Base-by-base conservation (phyloP, 2,329 filamentous ascomycete species). In the Sodiomyces alkalinus region DNA sequence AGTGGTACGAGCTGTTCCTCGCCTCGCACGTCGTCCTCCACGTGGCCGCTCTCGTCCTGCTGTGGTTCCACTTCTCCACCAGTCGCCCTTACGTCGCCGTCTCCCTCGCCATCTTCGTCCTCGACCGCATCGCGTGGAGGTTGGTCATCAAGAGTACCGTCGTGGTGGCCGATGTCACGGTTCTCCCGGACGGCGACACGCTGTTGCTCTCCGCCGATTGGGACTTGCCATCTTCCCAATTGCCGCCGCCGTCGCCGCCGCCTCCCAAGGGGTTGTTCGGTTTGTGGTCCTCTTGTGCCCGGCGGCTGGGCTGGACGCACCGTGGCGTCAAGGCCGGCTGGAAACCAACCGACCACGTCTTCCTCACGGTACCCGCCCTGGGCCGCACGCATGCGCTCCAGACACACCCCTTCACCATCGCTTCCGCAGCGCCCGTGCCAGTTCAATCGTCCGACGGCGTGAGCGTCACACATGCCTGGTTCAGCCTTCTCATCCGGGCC, bases 321-420 rank as follows among this genome's bases (percentile, higher is more conserved):
- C 13, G 20, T n/a, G 52, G 53, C 40, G 58, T 64, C 37, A 42
- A 39, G 4, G 35, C 55, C 27, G 71, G 71, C 22, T 78, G 73
- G 72, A 43, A 54, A 13, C 62, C 72, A 3, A 68, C 68, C 11
- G 68, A 75, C 39, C 74, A 78, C 44, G 58, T 75, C 27, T 78
- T 78, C 46, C 44, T 78, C 32, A 66, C 65, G 2, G 49, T 77
- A 1, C 71, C 72, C 0, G 51, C 49, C 0, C 54, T 78, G 5
- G 62, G 62, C 2, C 46, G 49, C 3, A 60, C 55, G 30, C 62
- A 74, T 40, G 42, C 51, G 3, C 43, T 74, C 2, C 73, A 78
- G 47, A 59, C 71, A 0, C 73, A 79, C 41, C 74, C 73, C 0
- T 78, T 78, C 46, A 77, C 71, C 7, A 74, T 79, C 30, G 64